Evolutionary conservation across 1,139 yeast genomes (phyloP).

Genomic region (Pneumocystis canis): DNA sequence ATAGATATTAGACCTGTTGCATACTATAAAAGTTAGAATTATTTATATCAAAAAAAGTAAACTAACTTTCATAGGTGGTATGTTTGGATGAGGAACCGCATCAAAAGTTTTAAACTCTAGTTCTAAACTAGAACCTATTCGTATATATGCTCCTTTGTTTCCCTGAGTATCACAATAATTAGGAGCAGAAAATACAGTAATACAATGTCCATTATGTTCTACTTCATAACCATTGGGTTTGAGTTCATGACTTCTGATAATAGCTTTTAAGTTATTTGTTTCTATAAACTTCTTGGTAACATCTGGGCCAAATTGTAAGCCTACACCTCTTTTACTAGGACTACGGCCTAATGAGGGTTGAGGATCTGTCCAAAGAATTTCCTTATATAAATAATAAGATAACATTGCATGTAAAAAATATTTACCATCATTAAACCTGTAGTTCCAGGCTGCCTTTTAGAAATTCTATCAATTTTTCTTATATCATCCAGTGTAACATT

Average conservation of each 20-base stretch:
- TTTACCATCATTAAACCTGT: constrained; percentile 71
- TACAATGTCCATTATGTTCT: constrained; percentile 73
- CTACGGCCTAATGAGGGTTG: constrained; percentile 64
- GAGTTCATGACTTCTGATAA: constrained; percentile 90
- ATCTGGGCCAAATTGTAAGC: constrained; percentile 94
- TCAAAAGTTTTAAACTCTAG: constrained; percentile 45
- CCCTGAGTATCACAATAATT: constrained; percentile 79
- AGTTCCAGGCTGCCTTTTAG: constrained; percentile 66
- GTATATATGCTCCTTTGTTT: constrained; percentile 77
- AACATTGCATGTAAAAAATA: neutral
- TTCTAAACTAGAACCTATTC: constrained; percentile 32
- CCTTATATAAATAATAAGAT: constrained; percentile 23
- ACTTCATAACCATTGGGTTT: constrained; percentile 78
- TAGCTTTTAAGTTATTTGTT: constrained; percentile 54
- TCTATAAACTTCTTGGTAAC: constrained; percentile 68
- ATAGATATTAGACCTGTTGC: neutral
- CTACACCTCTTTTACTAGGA: constrained; percentile 87
- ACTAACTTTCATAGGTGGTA: constrained; percentile 65
- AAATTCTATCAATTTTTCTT: constrained; percentile 51
- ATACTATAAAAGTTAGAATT: neutral
- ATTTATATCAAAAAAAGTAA: neutral
- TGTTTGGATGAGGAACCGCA: constrained; percentile 81
- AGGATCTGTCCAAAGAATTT: constrained; percentile 95
- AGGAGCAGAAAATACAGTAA: constrained; percentile 94
- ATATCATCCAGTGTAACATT: constrained; percentile 58